Evolutionary conservation across 2,329 filamentous ascomycete genomes (phyloP).

Genomic region (Fusarium coffeatum): DNA sequence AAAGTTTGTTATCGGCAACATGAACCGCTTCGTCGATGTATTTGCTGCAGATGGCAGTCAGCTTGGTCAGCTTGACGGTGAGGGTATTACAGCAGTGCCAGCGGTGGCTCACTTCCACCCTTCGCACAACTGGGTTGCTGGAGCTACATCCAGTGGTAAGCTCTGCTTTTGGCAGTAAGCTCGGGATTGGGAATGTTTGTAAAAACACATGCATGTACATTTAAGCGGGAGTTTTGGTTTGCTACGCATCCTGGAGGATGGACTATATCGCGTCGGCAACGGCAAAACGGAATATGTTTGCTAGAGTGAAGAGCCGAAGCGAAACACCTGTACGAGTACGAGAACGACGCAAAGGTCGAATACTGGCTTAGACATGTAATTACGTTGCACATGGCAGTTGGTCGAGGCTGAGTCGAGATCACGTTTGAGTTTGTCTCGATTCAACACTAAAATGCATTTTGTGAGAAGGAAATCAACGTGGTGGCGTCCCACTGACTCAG

Average conservation of each 20-base stretch:
- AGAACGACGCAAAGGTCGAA: not conserved
- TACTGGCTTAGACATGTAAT: constrained; percentile 5
- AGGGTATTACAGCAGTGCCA: constrained; percentile 93
- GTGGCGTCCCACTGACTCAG: constrained; percentile 16
- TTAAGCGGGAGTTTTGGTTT: constrained; percentile 39
- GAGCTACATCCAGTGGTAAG: constrained; percentile 91
- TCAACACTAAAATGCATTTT: not conserved
- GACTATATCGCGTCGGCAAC: constrained; percentile 3
- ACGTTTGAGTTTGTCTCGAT: constrained; percentile 13
- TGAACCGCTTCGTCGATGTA: constrained; percentile 96
- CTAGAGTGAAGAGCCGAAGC: not conserved
- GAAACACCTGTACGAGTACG: constrained; percentile 14
- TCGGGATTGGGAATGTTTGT: not conserved
- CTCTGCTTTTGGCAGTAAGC: constrained; percentile 86
- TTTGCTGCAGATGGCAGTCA: constrained; percentile 86
- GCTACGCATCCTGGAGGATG: constrained; percentile 9
- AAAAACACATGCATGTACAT: constrained; percentile 11
- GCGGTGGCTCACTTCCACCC: constrained; percentile 93
- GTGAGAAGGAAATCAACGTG: not conserved
- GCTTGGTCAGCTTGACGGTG: constrained; percentile 86
- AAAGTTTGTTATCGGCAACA: constrained; percentile 93
- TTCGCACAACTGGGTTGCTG: constrained; percentile 89
- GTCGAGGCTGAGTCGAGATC: constrained; percentile 27
- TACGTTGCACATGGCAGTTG: constrained; percentile 1
- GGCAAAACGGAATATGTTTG: constrained; percentile 8